Percentiles rank a stretch among this genome's conserved stretches.
phyloP scores from a whole-genome alignment of 2,329 filamentous ascomycete species.

The Bertia moriformis region DNA sequence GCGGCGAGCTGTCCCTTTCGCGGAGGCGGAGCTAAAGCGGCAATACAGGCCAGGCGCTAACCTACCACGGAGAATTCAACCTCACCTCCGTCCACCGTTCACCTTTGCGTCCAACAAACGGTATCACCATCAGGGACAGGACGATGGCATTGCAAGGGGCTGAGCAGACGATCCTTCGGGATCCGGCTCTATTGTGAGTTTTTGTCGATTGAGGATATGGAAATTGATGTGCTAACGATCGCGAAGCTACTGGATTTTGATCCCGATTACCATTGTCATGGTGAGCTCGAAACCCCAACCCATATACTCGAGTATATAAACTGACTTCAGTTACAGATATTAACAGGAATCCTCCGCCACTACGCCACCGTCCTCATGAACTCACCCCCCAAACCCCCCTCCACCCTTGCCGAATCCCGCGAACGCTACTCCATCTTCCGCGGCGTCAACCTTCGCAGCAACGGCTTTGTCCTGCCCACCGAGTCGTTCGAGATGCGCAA shows the following conservation, averaged over 20 bases:
- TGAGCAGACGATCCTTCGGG: slow-evolving; percentile 63
- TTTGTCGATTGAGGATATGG: slow-evolving; percentile 3
- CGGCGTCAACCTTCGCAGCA: slow-evolving; percentile 52
- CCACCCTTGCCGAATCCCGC: slow-evolving; percentile 39
- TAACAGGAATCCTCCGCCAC: slow-evolving; percentile 62
- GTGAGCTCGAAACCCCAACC: slow-evolving; percentile 24
- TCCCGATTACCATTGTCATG: slow-evolving; percentile 67
- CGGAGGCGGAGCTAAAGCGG: not conserved
- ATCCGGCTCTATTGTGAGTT: slow-evolving; percentile 62
- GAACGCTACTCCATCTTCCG: slow-evolving; percentile 53
- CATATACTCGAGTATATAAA: not conserved
- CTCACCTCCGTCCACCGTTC: too few species aligned
- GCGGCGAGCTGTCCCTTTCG: not conserved
- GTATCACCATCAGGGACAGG: too few species aligned
- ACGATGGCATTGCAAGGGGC: slow-evolving; percentile 46
- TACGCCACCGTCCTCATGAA: slow-evolving; percentile 59
- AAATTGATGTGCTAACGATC: not conserved
- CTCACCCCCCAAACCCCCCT: slow-evolving; percentile 46
- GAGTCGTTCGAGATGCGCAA: slow-evolving; percentile 50
- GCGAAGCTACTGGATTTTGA: slow-evolving; percentile 61
- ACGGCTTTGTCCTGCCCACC: slow-evolving; percentile 42
- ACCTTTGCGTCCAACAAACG: too few species aligned
- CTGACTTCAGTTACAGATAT: too few species aligned
- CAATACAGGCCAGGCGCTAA: not conserved
- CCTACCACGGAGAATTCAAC: too few species aligned